Conservation (phyloP, 163 green algal genomes). For the Scenedesmus sp. region DNA sequence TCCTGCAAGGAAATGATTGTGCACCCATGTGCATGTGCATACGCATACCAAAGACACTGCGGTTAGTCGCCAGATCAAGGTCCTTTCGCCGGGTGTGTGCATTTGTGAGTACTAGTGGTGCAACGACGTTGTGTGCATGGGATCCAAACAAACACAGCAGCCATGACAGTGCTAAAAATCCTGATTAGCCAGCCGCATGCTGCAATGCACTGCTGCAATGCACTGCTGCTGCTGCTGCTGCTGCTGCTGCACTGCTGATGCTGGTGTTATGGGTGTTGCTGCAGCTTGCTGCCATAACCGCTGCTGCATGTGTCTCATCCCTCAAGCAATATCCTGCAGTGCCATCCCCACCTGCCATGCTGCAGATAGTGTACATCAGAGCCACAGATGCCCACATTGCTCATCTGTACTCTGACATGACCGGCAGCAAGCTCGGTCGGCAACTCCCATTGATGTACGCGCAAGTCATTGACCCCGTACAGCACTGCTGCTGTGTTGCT, state of each 20-base stretch:
- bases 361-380: constrained; percentile 42
- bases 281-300: neutral
- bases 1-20: constrained; percentile 41
- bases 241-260: neutral
- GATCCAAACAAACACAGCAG: too few species aligned
- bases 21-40: neutral
- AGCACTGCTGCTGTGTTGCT: constrained; percentile 69
- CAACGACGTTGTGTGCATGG: too few species aligned
- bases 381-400: constrained; percentile 80
- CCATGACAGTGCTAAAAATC: too few species aligned
- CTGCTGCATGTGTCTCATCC: neutral
- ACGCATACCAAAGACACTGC: constrained; percentile 25
- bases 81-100: too few species aligned
- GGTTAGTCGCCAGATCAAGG: neutral
- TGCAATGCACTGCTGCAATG: neutral
- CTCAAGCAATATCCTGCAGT: neutral
- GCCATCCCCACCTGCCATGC: neutral
- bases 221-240: neutral
- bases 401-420: constrained; percentile 62
- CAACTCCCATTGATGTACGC: constrained; percentile 63
- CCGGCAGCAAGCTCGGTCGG: constrained; percentile 28
- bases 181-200: too few species aligned
- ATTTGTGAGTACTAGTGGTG: too few species aligned
- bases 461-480: constrained; percentile 76
- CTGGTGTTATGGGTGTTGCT: neutral